These are phyloP conservation scores for Monilinia aucupariae DNA, from an alignment of 2,329 filamentous ascomycete genomes.

Conservation along the genomic window DNA sequence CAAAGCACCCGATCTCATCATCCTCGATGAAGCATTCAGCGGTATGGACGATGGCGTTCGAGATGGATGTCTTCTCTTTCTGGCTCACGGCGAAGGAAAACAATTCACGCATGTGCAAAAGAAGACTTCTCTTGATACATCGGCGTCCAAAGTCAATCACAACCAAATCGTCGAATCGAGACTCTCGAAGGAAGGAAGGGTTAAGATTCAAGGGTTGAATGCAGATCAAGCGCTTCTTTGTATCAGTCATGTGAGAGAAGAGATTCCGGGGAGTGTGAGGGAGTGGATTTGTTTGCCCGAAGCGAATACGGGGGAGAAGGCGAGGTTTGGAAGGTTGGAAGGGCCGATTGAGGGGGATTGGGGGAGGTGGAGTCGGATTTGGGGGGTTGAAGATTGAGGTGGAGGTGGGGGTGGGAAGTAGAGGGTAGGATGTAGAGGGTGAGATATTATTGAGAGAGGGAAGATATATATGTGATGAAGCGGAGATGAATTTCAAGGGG, in stretches of 20 bases:
- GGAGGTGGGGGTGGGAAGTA: not conserved
- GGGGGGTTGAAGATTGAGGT: conserved; percentile 36
- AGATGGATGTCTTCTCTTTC: conserved; percentile 81
- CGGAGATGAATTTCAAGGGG: too few relatives aligned
- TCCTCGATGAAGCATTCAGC: conserved; percentile 83
- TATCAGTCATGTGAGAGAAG: conserved; percentile 84
- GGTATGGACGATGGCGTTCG: conserved; percentile 76
- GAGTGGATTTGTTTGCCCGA: conserved; percentile 86
- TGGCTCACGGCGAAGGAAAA: conserved; percentile 58
- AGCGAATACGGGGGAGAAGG: conserved; percentile 54
- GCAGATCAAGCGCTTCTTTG: conserved; percentile 78
- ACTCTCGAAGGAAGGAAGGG: conserved; percentile 40
- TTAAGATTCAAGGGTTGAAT: conserved; percentile 57
- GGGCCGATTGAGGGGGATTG: conserved; percentile 55
- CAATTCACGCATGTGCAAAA: conserved; percentile 26
- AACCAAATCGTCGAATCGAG: conserved; percentile 43
- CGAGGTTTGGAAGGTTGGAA: conserved; percentile 59
- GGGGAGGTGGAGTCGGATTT: conserved; percentile 60
- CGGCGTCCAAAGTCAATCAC: not conserved
- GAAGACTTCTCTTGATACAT: not conserved
- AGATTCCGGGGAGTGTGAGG: conserved; percentile 76
- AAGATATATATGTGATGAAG: too few relatives aligned
- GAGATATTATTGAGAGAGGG: not conserved
- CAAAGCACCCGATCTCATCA: conserved; percentile 73
- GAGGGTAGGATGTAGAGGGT: not conserved